A percentile compares a stretch with the other conserved stretches of the same genome.
Evolutionary conservation across 139 green algal genomes (phyloP).

Genomic region (Picochlorum sp.): DNA sequence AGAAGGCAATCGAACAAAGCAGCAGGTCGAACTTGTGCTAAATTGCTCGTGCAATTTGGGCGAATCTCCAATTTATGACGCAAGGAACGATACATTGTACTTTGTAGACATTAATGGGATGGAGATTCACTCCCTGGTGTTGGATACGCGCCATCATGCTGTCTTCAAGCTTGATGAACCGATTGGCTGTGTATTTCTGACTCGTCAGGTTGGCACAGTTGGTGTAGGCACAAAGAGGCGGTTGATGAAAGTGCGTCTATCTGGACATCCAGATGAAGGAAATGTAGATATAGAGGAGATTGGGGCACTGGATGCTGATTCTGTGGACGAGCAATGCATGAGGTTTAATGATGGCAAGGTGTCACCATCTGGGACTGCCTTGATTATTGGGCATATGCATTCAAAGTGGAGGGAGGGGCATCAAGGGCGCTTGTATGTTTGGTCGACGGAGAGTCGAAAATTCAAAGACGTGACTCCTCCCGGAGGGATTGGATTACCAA

Average conservation of each 20-base stretch:
- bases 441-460: background rate
- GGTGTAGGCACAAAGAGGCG: constrained; percentile 12
- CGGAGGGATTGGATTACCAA: constrained; percentile 25
- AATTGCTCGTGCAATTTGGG: constrained; percentile 30
- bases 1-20: background rate
- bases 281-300: background rate
- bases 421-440: constrained; percentile 30
- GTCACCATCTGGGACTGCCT: constrained; percentile 19
- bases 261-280: background rate
- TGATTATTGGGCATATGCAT: constrained; percentile 43
- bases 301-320: constrained; percentile 13
- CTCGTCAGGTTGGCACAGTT: constrained; percentile 18
- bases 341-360: constrained; percentile 47
- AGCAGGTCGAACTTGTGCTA: constrained; percentile 21
- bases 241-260: background rate
- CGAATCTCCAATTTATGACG: constrained; percentile 38
- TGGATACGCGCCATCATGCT: background rate
- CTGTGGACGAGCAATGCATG: constrained; percentile 17
- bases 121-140: constrained; percentile 21
- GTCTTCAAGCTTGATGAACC: constrained; percentile 10
- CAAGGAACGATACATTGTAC: constrained; percentile 24
- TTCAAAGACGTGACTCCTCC: background rate
- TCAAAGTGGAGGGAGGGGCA: constrained; percentile 28
- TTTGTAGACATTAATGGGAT: constrained; percentile 49
- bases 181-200: constrained; percentile 22